Percentiles rank a stretch among this genome's conserved stretches.
These are phyloP conservation scores for Didymella keratinophila DNA, from an alignment of 2,329 filamentous ascomycete species.

Conservation along the genomic window DNA sequence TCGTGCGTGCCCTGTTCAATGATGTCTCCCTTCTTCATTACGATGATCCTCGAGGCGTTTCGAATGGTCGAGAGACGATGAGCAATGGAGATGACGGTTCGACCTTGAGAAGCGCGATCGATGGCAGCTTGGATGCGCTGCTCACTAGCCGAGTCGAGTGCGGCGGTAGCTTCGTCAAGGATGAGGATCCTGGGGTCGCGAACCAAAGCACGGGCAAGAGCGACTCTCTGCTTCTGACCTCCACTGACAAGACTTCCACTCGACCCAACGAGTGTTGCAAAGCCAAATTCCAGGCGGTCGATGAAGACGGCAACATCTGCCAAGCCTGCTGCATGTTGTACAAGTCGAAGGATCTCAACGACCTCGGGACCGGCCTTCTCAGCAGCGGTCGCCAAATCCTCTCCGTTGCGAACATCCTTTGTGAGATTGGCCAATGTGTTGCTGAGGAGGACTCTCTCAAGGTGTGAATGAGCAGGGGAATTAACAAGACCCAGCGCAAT, in stretches of 20 bases:
- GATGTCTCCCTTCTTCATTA: slow-evolving; percentile 49
- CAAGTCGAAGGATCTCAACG: slow-evolving; percentile 60
- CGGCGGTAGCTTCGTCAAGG: slow-evolving; percentile 68
- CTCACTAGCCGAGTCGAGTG: slow-evolving; percentile 67
- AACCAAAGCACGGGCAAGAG: slow-evolving; percentile 64
- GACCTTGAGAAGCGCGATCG: slow-evolving; percentile 42
- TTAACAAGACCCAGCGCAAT: slow-evolving; percentile 61
- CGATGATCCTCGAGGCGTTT: slow-evolving; percentile 49
- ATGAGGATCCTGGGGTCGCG: slow-evolving; percentile 65
- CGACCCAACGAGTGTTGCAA: slow-evolving; percentile 60
- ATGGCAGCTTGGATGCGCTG: slow-evolving; percentile 59
- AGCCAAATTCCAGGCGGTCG: slow-evolving; percentile 58
- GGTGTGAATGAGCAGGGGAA: slow-evolving; percentile 47
- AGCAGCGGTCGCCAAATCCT: slow-evolving; percentile 51
- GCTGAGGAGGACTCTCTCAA: slow-evolving; percentile 60
- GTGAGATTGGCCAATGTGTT: slow-evolving; percentile 61
- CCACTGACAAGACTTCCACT: slow-evolving; percentile 65
- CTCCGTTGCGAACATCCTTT: slow-evolving; percentile 60
- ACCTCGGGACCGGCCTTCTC: slow-evolving; percentile 30
- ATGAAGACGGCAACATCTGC: slow-evolving; percentile 69
- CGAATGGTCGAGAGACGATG: slow-evolving; percentile 51
- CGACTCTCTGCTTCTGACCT: slow-evolving; percentile 66
- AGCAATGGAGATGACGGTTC: slow-evolving; percentile 51
- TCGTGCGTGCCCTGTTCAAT: slow-evolving; percentile 50
- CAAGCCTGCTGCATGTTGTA: slow-evolving; percentile 60